Base-by-base conservation (phyloP, 805 yeast genomes). In the Kazachstania viticola region DNA sequence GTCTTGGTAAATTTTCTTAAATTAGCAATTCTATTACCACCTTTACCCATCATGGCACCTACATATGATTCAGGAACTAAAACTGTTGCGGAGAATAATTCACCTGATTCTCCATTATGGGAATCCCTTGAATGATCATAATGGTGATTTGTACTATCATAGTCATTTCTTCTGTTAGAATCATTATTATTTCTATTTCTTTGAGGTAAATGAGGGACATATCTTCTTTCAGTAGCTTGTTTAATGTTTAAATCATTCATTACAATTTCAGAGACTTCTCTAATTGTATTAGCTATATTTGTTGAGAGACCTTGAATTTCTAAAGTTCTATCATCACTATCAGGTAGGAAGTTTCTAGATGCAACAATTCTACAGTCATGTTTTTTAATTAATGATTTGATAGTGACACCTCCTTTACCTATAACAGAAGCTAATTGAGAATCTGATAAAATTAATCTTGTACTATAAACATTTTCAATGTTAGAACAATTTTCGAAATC, bases 41-140 rank as follows among this genome's bases (percentile, higher is more conserved):
- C 74, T 42, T 76, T 75, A 37, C 95, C 95, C 49, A 84, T 82
- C 35, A 85, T 64, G 29, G 93, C 87, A 25, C 95, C 95, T 29
- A 84, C 93, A 58, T 75, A 71, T 36, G 77, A 80, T 39, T 78
- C 74, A 17, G 91, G 82, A 51, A 82, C 77, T 21, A 37, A 29
- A 8, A 45, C 33, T 4, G 41, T 39, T 2, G 30, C 29, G 5
- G 29, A 17, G 21, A 17, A 31, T 15, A 15, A 18, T 9, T 17
- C 17, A 29, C 7, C 14, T 8, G 17, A 9, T 16, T 12, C 19
- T 19, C 18, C 24, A 17, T 30, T 4, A 22, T n/a, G n/a, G n/a
- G n/a, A n/a, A n/a, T n/a, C n/a, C n/a, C n/a, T n/a, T n/a, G n/a
- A n/a, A n/a, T n/a, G n/a, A n/a, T n/a, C n/a, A n/a, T n/a, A n/a